Evolutionary conservation across 1,139 yeast genomes (phyloP).

Genomic region (Hemisphaericaspora xylofermentans): DNA sequence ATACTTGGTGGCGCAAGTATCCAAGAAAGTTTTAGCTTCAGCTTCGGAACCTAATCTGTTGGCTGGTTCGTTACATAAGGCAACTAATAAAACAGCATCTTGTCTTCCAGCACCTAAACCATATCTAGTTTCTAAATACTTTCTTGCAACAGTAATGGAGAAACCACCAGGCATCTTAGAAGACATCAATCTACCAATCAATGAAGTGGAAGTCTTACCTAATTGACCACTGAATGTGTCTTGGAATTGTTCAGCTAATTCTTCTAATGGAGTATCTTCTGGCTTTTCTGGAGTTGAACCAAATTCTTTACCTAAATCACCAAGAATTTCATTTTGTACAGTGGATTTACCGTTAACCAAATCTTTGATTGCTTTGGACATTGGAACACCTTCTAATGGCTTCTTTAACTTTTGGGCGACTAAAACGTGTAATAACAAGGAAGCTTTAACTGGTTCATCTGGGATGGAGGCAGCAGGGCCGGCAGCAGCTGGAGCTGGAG

Average conservation of each 20-base stretch:
- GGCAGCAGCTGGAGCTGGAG: constrained; percentile 58
- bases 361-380: constrained; percentile 92
- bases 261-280: constrained; percentile 94
- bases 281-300: constrained; percentile 98
- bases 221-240: constrained; percentile 83
- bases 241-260: constrained; percentile 93
- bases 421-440: constrained; percentile 77
- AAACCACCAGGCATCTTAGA: constrained; percentile 99
- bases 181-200: constrained; percentile 87
- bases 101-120: constrained; percentile 94
- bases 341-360: constrained; percentile 98
- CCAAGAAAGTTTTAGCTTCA: constrained; percentile 90
- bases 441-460: constrained; percentile 87
- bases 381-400: constrained; percentile 78
- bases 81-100: constrained; percentile 79
- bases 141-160: constrained; percentile 86
- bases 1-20: constrained; percentile 76
- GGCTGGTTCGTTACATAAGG: constrained; percentile 88
- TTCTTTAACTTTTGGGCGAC: constrained; percentile 96
- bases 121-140: constrained; percentile 84
- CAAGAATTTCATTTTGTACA: constrained; percentile 95
- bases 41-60: constrained; percentile 79
- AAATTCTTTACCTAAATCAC: constrained; percentile 97
- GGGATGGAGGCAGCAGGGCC: constrained; percentile 82
- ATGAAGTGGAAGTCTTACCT: constrained; percentile 90